Base-by-base conservation (phyloP, 305 asterid species). In the Fraxinus latifolia region DNA sequence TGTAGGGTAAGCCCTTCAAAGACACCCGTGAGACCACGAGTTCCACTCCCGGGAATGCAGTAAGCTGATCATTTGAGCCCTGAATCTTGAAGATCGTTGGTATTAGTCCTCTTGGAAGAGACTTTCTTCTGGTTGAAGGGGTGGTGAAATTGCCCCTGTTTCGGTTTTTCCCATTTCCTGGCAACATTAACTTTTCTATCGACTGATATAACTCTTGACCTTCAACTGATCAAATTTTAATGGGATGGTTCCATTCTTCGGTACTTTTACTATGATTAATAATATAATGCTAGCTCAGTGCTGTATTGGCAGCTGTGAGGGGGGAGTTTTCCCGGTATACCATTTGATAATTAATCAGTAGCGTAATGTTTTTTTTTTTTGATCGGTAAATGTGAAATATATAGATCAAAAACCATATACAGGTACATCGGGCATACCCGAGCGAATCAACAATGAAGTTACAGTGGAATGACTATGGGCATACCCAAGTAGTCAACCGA, bases 1-100 rank as follows among this genome's bases (percentile, higher is more conserved):
- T 42, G 42, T 39, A 89, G 92, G 92, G 89, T 90, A 82, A 90
- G 93, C 83, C 93, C 93, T 82, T 90, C 93, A 42, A 90, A 90
- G 90, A 90, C 93, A 74, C 93, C 93, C 4, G 93, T 90, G 80
- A 87, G 91, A 88, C 91, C 91, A 31, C 88, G 85, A 36, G 67
- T 84, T 76, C 84, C 85, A 19, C 88, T 82, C 70, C 87, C 89
- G 17, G 78, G 44, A 74, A 47, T 80, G 82, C 85, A 84, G 76
- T 87, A 87, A 81, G 32, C 33, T 23, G 72, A 62, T 62, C 12
- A 23, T 23, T 62, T 23, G 32, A 8, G 72, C 12, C 32, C 32
- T 21, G 32, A 62, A 9, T 53, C 65, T 53, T n/a, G 65, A 17
- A 53, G 65, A 53, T 58, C n/a, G 27, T 76, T 12, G 34, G 76